Base-by-base conservation (phyloP, 306 rosid species). In the Glycine latifolia region DNA sequence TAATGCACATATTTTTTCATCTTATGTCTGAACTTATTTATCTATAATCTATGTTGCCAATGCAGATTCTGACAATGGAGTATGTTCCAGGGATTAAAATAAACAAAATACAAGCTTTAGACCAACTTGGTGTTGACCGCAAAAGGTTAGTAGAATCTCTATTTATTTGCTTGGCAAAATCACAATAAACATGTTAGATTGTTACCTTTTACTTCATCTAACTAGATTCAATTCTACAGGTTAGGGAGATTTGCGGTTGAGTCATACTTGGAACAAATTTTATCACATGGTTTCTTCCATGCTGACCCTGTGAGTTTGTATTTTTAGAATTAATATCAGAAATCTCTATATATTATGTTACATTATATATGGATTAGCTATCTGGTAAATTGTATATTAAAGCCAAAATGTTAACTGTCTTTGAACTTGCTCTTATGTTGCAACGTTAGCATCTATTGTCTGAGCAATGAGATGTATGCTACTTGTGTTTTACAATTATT, bases 31-130 rank as follows among this genome's bases (percentile, higher is more conserved):
- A 44, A 62, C 41, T 79, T 68, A 54, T 69, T 49, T 71, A 58
- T 73, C 46, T 61, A 12, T 59, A 33, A 16, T 43, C 61, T 81
- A 73, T 71, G 66, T 84, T 81, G 62, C 69, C 67, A 83, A 62
- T 85, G 84, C 83, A 95, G 98, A 91, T 95, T 86, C 81, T 95
- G 88, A 95, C 98, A 53, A 95, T 95, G 99, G 99, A 95, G 85
- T 95, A 95, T 86, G 99, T 95, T 84, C 99, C 99, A 47, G 99
- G 99, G 84, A 95, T 95, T 76, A 95, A 95, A 86, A 95, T 95
- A 85, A 95, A 95, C 92, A 95, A 91, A 87, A 88, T 90, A 84
- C 83, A 92, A 89, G 99, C 99, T 81, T 84, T 95, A 85, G 99
- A 95, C 91, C 90, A 95, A 80, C 88, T 95, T 80, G 99, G 99